Evolutionary conservation across 345 rosid genomes (phyloP), one percentile per base, ranked within the genome.

Genomic region (Eucalyptus leucophloia): DNA sequence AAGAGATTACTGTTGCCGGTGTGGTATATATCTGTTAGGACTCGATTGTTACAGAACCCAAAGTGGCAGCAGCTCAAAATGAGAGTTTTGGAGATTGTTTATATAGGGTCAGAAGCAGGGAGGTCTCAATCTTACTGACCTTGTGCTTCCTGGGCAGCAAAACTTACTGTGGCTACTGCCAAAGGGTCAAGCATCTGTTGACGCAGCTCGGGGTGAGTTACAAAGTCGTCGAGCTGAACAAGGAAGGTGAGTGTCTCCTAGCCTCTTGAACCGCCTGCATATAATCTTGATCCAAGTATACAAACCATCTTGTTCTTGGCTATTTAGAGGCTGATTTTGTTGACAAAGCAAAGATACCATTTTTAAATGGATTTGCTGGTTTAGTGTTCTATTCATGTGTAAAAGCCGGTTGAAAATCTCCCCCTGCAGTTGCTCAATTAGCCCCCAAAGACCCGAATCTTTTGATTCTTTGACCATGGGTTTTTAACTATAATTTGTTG

Each of bases 81-180:
- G 42, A 69, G 81, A 3, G 42, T 60, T 69, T 9, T 34, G 45
- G 24, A 5, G 81, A 17, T 69, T 17, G 81, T 23, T 32, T 24
- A 21, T 17, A 11, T 69, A 17, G 81, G 24, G 21, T 69, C 81
- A 69, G 13, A 32, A 32, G 81, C 24, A 32, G 42, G 34, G 23
- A 69, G 40, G 81, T 69, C 81, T 32, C 42, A 17, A 69, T 32
- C 40, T 18, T 67, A 60, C 26, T 67, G 80, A 67, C 42, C 42
- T 17, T 17, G 24, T 69, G 42, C 24, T 69, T 69, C 42, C 42
- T 65, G 87, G 86, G 90, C 97, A 96, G 98, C 89, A 96, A 96
- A 93, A 95, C 95, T 62, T 93, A 94, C 86, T 96, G 97, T 87
- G 94, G 95, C 42, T 96, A 92, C 90, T 94, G 96, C 91, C 89